Evolutionary conservation across 257 asterid genomes (phyloP), one percentile per base, ranked within the genome.

Genomic region (Nicotiana attenuata): DNA sequence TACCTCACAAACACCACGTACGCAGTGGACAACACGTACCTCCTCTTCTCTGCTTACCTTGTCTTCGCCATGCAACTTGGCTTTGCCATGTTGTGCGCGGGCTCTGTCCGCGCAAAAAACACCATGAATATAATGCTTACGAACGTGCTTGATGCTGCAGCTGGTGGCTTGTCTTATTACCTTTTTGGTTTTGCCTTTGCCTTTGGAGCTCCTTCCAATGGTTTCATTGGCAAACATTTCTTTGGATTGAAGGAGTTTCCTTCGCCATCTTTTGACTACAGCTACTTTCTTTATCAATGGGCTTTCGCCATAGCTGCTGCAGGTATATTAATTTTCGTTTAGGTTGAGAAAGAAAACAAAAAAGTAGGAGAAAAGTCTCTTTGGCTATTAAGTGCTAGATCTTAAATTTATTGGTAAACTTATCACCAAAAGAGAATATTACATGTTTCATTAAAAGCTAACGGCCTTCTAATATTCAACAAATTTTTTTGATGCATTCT

Each of bases 231-330:
- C 24, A 85, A 86, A 29, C 97, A 94, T 56, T 92, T 87, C 78
- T 94, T 94, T 82, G 97, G 97, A 7, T 73, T 94, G 11, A 91
- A 87, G 9, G 90, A 85, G 3, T 57, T 94, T 35, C 97, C 98
- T 3, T 52, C 92, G 1, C 0, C 83, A 5, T 1, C 80, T 1
- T 89, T 76, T 63, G 98, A 94, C 24, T 94, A 93, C 84, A 87
- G 91, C 50, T 79, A 81, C 3, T 94, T 94, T 77, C 88, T 94
- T 1, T 94, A 94, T 81, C 98, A 94, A 80, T 94, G 97, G 98
- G 97, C 98, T 28, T 94, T 93, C 80, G 98, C 98, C 76, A 94
- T 94, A 24, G 98, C 97, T 68, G 97, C 98, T 65, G 98, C 98
- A 31, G 98, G 98, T 73, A 71, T 69, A 20, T 41, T 71, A 7